These are phyloP conservation scores for Angomonas deanei DNA, from an alignment of 208 protist genomes.

Conservation along the genomic window DNA sequence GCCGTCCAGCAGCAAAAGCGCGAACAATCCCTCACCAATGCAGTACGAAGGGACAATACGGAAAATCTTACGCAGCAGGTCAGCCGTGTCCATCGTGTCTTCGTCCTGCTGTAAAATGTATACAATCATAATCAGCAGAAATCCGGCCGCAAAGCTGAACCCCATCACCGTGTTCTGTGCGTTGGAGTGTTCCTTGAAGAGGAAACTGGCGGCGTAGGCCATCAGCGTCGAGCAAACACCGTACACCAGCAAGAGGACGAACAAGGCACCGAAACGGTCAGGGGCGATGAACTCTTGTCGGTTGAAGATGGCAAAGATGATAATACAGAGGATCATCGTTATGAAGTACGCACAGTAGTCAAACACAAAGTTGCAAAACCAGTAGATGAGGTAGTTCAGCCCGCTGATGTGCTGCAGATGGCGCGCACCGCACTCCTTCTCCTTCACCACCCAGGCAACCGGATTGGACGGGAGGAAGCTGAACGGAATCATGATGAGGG, in stretches of 20 bases:
- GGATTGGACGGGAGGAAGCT: constrained; percentile 61
- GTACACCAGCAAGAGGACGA: constrained; percentile 46
- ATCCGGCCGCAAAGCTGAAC: constrained; percentile 53
- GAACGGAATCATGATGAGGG: constrained; percentile 67
- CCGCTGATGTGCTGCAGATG: constrained; percentile 60
- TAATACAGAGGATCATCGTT: constrained; percentile 36
- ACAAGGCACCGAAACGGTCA: constrained; percentile 24
- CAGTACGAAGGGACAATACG: constrained; percentile 54
- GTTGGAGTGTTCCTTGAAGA: constrained; percentile 50
- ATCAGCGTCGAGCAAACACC: constrained; percentile 35
- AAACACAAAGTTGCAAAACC: constrained; percentile 61
- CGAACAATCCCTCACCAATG: constrained; percentile 60
- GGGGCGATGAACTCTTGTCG: constrained; percentile 34
- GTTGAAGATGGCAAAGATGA: constrained; percentile 37
- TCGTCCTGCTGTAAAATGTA: constrained; percentile 20
- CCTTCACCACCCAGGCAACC: constrained; percentile 47
- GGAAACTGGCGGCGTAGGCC: constrained; percentile 42
- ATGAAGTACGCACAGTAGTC: constrained; percentile 45
- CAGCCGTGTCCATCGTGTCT: constrained; percentile 22
- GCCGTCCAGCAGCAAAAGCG: constrained; percentile 17
- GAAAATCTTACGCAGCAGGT: constrained; percentile 36
- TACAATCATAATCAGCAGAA: constrained; percentile 42
- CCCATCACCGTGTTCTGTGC: constrained; percentile 61
- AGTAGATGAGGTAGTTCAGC: constrained; percentile 47
- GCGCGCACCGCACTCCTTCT: constrained; percentile 39